Evolutionary conservation across 2,329 filamentous ascomycete genomes (phyloP).

Genomic region (Talaromyces sp.): DNA sequence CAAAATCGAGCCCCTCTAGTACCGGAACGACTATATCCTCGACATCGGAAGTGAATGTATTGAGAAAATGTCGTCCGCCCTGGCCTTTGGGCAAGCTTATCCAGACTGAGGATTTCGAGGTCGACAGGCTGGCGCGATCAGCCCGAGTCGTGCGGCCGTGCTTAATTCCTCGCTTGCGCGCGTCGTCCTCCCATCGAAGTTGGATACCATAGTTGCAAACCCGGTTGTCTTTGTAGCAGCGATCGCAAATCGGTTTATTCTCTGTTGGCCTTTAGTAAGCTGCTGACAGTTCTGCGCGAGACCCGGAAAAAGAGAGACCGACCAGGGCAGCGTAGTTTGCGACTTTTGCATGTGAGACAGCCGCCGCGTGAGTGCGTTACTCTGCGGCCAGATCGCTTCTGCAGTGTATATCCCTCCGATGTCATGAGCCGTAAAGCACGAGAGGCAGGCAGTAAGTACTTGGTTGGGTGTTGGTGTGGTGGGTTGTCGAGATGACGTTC

Average conservation of each 20-base stretch:
- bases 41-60: constrained; percentile 10
- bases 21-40: constrained; percentile 8
- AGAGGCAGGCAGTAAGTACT: not conserved
- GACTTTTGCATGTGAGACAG: constrained; percentile 14
- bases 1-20: constrained; percentile 8
- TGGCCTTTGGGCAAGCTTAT: constrained; percentile 5
- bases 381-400: constrained; percentile 11
- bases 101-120: constrained; percentile 6
- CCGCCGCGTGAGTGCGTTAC: constrained; percentile 14
- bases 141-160: constrained; percentile 12
- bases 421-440: not conserved
- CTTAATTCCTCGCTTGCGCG: constrained; percentile 13
- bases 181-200: constrained; percentile 14
- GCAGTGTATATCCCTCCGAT: constrained; percentile 1
- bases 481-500: not conserved
- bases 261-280: constrained; percentile 7
- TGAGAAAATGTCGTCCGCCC: constrained; percentile 11
- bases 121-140: constrained; percentile 8
- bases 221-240: constrained; percentile 11
- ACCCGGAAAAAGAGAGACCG: not conserved
- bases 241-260: constrained; percentile 12
- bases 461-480: not conserved
- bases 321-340: constrained; percentile 15
- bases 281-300: not conserved
- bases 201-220: constrained; percentile 10